phyloP scores from a whole-genome alignment of 495 filamentous ascomycete species.

The Neurospora sp. region DNA sequence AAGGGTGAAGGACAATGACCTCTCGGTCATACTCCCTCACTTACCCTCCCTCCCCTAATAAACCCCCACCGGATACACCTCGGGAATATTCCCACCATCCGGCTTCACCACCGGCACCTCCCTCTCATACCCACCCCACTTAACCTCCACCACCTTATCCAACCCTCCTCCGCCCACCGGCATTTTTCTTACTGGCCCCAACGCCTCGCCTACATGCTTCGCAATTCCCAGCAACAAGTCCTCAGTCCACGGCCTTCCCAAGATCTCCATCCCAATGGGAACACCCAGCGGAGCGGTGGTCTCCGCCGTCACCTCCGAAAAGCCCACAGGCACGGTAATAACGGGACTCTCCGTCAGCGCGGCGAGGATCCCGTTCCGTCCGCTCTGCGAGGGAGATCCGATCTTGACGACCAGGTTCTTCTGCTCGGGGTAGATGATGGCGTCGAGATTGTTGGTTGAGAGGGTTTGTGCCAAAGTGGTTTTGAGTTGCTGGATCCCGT shows the following conservation, averaged over 20 bases:
- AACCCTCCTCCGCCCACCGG: slow-evolving; percentile 24
- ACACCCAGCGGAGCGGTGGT: slow-evolving; percentile 45
- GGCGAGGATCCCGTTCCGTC: slow-evolving; percentile 55
- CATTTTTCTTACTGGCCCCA: slow-evolving; percentile 36
- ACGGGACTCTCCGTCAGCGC: slow-evolving; percentile 55
- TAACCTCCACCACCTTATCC: slow-evolving; percentile 22
- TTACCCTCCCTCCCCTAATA: neutral
- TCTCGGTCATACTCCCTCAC: neutral
- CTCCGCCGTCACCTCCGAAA: slow-evolving; percentile 27
- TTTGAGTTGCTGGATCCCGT: slow-evolving; percentile 35
- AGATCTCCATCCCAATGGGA: slow-evolving; percentile 56
- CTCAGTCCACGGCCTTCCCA: slow-evolving; percentile 46
- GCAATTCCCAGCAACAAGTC: slow-evolving; percentile 41
- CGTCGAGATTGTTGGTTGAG: slow-evolving; percentile 38
- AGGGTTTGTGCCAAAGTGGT: slow-evolving; percentile 37
- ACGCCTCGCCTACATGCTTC: slow-evolving; percentile 23
- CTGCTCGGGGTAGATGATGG: slow-evolving; percentile 57
- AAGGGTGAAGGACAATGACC: too few species aligned
- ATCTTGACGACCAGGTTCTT: slow-evolving; percentile 50
- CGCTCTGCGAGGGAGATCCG: slow-evolving; percentile 43
- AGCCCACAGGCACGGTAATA: slow-evolving; percentile 45
- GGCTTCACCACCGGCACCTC: slow-evolving; percentile 37
- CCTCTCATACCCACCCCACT: slow-evolving; percentile 9
- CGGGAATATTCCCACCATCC: slow-evolving; percentile 27
- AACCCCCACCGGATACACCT: slow-evolving; percentile 36